Conservation (phyloP, 805 yeast species). For the Candida koratica region DNA sequence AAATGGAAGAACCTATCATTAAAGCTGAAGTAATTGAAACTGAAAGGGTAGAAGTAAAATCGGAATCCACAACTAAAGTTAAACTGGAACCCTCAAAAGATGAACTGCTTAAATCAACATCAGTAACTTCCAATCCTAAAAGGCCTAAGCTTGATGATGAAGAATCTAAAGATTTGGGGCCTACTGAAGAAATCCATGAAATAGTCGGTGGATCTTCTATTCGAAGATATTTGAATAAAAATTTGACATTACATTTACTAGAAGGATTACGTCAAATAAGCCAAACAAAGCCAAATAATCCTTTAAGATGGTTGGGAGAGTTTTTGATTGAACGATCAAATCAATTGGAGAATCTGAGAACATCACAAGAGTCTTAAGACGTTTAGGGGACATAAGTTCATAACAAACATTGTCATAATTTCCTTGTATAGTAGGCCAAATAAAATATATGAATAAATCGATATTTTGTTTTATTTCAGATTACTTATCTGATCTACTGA, state of each 20-base stretch:
- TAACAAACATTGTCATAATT: too few species aligned
- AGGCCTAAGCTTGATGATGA: constrained; percentile 10
- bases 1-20: constrained; percentile 8
- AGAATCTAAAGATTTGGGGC: constrained; percentile 14
- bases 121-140: constrained; percentile 9
- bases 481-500: too few species aligned
- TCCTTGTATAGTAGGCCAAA: too few species aligned
- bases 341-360: background rate
- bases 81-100: background rate
- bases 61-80: background rate
- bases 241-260: constrained; percentile 58
- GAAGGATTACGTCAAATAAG: constrained; percentile 61
- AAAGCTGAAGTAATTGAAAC: constrained; percentile 8
- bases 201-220: constrained; percentile 70
- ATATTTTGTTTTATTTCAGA: too few species aligned
- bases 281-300: constrained; percentile 49
- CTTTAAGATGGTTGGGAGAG: constrained; percentile 51
- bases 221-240: constrained; percentile 61
- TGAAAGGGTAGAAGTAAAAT: constrained; percentile 5
- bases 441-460: too few species aligned
- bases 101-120: constrained; percentile 2
- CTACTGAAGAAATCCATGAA: constrained; percentile 41
- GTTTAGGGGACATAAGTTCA: too few species aligned
- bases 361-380: background rate
- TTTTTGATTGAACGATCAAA: constrained; percentile 35